These are phyloP conservation scores for Friedmanniomyces simplex DNA, from an alignment of 495 filamentous ascomycete species.

Conservation along the genomic window DNA sequence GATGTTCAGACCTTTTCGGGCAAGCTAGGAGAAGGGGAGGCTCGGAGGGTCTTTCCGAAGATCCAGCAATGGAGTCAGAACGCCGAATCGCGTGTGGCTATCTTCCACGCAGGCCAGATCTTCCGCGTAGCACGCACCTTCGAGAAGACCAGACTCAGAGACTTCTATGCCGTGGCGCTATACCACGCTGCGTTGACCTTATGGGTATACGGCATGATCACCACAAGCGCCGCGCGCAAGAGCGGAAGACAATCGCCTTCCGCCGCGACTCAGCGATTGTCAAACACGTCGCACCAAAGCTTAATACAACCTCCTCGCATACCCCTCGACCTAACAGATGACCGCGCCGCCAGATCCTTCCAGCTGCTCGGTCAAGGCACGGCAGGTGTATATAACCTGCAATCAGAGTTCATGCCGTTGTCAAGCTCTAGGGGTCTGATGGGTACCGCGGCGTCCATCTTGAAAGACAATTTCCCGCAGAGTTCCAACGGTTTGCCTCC, in stretches of 20 bases:
- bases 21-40: slow-evolving; percentile 50
- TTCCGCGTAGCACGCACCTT: slow-evolving; percentile 43
- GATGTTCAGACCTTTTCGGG: slow-evolving; percentile 54
- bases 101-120: slow-evolving; percentile 54
- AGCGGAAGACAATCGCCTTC: slow-evolving; percentile 4
- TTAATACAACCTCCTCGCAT: neutral
- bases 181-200: slow-evolving; percentile 49
- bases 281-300: neutral
- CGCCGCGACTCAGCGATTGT: neutral
- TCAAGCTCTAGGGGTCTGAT: slow-evolving; percentile 1
- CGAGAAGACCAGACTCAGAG: slow-evolving; percentile 37
- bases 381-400: neutral
- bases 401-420: neutral
- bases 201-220: slow-evolving; percentile 46
- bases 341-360: neutral
- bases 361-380: slow-evolving; percentile 7
- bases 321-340: neutral
- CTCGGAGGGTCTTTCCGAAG: slow-evolving; percentile 39
- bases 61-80: slow-evolving; percentile 43
- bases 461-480: slow-evolving; percentile 9
- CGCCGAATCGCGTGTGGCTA: slow-evolving; percentile 41
- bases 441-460: slow-evolving; percentile 1
- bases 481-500: slow-evolving; percentile 25
- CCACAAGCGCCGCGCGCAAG: neutral
- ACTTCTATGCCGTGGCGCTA: slow-evolving; percentile 48